Evolutionary conservation across 23 red algal genomes (phyloP).

Genomic region (Gracilaria gracilis): DNA sequence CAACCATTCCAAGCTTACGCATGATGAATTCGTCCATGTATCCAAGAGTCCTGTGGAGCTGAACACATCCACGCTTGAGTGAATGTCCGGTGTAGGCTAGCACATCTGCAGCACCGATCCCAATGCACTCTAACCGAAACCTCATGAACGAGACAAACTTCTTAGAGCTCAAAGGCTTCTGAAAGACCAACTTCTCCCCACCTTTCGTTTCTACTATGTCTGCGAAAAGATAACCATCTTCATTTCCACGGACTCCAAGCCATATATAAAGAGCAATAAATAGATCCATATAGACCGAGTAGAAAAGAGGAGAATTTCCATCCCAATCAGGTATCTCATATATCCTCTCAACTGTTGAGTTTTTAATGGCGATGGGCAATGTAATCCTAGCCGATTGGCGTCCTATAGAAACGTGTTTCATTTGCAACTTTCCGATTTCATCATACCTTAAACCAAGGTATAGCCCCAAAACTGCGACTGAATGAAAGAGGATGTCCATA

Average conservation of each 20-base stretch:
- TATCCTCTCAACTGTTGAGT: neutral
- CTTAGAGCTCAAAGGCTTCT: neutral
- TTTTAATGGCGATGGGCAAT: neutral
- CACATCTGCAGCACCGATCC: neutral
- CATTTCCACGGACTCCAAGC: neutral
- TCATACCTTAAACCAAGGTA: slow-evolving; percentile 3
- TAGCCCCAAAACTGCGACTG: neutral
- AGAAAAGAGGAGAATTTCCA: neutral
- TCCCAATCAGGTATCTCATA: slow-evolving; percentile 29
- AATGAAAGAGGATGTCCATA: neutral
- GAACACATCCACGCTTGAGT: neutral
- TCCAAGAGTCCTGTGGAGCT: neutral
- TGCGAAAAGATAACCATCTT: neutral
- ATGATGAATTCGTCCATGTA: neutral
- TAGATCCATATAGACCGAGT: slow-evolving; percentile 10
- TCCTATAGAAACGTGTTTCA: slow-evolving; percentile 1
- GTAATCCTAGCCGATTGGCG: neutral
- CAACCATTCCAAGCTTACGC: slow-evolving; percentile 36
- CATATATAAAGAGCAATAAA: slow-evolving; percentile 1
- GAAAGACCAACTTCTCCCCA: neutral
- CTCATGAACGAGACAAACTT: neutral
- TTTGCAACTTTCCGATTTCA: slow-evolving; percentile 1
- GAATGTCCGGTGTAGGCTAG: neutral
- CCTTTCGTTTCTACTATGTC: neutral
- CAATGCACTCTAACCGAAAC: neutral